Evolutionary conservation across 106 monocot genomes (phyloP).

Genomic region (Acorus gramineus): DNA sequence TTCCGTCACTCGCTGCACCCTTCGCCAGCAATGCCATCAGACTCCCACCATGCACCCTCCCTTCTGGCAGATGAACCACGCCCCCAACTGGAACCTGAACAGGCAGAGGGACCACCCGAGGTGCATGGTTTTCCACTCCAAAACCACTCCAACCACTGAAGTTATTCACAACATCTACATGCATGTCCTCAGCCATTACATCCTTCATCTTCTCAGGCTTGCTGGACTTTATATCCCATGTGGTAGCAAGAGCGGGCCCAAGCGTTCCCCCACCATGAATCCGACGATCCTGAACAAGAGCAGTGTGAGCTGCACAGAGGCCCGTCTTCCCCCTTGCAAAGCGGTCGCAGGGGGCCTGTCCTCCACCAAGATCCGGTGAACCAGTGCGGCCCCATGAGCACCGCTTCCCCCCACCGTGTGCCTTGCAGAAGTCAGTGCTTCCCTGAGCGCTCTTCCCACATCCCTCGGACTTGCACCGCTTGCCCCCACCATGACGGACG

Average conservation of each 20-base stretch:
- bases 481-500: conserved; percentile 53
- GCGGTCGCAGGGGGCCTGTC: conserved; percentile 15
- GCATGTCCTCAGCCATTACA: neutral
- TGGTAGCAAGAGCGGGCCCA: neutral
- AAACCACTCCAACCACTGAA: conserved; percentile 4
- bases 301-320: conserved; percentile 29
- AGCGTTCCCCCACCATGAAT: conserved; percentile 26
- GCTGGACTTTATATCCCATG: neutral
- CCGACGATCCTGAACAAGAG: conserved; percentile 23
- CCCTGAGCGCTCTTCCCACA: conserved; percentile 55
- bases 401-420: conserved; percentile 48
- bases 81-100: neutral
- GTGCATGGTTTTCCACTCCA: neutral
- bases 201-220: conserved; percentile 7
- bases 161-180: neutral
- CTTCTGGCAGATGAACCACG: conserved; percentile 29
- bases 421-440: conserved; percentile 33
- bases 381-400: conserved; percentile 31
- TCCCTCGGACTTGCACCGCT: conserved; percentile 29
- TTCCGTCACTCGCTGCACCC: neutral
- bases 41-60: conserved; percentile 51
- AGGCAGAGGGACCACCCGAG: neutral
- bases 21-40: conserved; percentile 29
- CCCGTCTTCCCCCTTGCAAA: conserved; percentile 30
- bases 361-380: conserved; percentile 5